Evolutionary conservation across 1,139 yeast species (phyloP), one percentile per base, ranked within the genome.

Genomic region (Pichiaceae sp.): DNA sequence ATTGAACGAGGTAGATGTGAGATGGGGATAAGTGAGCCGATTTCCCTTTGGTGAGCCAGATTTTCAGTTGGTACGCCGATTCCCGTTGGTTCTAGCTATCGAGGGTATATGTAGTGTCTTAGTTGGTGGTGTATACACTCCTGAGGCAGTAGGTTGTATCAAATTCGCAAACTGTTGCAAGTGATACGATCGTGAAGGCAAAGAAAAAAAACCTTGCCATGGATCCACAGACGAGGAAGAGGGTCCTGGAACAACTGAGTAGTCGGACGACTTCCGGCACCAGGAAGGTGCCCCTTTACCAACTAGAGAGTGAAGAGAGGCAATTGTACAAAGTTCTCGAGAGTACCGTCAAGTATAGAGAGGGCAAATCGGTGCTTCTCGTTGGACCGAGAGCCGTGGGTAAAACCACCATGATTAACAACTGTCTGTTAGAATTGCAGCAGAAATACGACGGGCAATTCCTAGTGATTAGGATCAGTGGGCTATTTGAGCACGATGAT

Each of bases 371-470:
- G 1, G 75, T 80, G 8, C 62, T 89, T 9, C 42, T 91, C 1
- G 68, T 86, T 33, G 98, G 98, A 0, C 89, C 96, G 0, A 62
- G 89, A 34, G 75, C 83, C 1, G 64, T 77, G 4, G 96, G 95
- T 0, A 91, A 91, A 54, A 68, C 93, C 0, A 60, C 74, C 2
- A 59, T 84, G 9, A 64, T 89, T 7, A 69, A 80, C 32, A 60
- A 66, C 5, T 85, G 84, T 0, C 44, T 91, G 20, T 45, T 56
- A 0, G 60, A 65, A n/a, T 60, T 87, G 18, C 47, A 60, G 3
- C 21, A 39, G 2, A 54, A 61, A 30, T 66, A 65, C 46, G 53
- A 59, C 2, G 57, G 55, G 4, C 64, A 67, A 37, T 86, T 78
- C 53, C 64, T 89, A 17, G 65, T 72, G 0, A 73, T 91, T 9